Evolutionary conservation across 176 grass and related monocot genomes (phyloP).

Genomic region (Oryza glumipatula): DNA sequence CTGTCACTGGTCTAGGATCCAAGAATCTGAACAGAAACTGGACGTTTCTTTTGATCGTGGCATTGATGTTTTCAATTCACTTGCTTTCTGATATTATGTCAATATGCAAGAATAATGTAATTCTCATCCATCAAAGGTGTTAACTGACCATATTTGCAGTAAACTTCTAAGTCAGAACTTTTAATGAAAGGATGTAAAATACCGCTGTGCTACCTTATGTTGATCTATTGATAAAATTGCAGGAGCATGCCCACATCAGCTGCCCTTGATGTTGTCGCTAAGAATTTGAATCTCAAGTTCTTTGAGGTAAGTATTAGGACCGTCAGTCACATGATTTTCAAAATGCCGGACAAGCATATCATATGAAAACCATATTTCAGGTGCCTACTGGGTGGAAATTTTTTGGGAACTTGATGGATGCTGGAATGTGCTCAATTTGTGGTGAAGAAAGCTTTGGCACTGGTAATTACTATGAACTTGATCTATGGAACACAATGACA

Average conservation of each 20-base stretch:
- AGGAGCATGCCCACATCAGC: slow-evolving; percentile 99
- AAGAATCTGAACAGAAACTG: not conserved
- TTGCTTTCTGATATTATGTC: not conserved
- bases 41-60: slow-evolving; percentile 10
- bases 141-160: not conserved
- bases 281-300: slow-evolving; percentile 92
- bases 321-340: not conserved
- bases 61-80: not conserved
- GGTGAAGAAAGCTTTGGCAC: slow-evolving; percentile 99
- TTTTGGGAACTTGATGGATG: slow-evolving; percentile 99
- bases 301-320: slow-evolving; percentile 79
- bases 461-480: slow-evolving; percentile 52
- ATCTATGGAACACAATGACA: not conserved
- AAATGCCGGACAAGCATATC: slow-evolving; percentile 20
- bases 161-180: not conserved
- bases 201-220: not conserved
- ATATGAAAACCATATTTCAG: slow-evolving; percentile 57
- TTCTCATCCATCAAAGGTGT: not conserved
- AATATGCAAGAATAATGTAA: not conserved
- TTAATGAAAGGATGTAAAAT: not conserved
- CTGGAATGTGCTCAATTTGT: slow-evolving; percentile 93
- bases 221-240: slow-evolving; percentile 53
- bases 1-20: not conserved
- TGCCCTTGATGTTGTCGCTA: slow-evolving; percentile 98
- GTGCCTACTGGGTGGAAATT: slow-evolving; percentile 99